Conservation (phyloP, 345 rosid genomes). For the Hibiscus trionum region DNA sequence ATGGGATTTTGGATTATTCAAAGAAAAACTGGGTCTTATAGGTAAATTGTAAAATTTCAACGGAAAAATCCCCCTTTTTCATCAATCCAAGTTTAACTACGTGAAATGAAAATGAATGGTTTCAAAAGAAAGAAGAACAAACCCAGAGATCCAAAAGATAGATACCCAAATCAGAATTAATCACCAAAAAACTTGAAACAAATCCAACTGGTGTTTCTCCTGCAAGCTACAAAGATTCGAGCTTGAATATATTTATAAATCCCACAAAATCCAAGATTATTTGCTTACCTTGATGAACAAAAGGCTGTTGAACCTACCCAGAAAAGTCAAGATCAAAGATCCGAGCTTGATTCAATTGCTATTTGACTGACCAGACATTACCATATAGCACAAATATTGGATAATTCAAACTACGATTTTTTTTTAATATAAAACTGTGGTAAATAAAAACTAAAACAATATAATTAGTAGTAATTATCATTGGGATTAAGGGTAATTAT, state of each 20-base stretch:
- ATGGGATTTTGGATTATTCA: background rate
- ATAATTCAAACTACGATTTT: background rate
- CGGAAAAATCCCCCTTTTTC: background rate
- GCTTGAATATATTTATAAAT: conserved; percentile 4
- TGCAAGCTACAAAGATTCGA: conserved; percentile 8
- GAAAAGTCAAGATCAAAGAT: background rate
- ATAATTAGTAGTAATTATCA: background rate
- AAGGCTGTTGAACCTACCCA: background rate
- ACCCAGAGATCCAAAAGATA: conserved; percentile 4
- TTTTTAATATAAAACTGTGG: background rate
- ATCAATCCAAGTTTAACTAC: background rate
- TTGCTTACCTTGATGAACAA: background rate
- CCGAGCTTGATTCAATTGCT: background rate
- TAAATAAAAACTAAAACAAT: background rate
- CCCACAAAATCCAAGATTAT: background rate
- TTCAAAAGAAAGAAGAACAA: background rate
- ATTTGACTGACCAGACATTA: background rate
- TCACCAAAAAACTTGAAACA: conserved; percentile 8
- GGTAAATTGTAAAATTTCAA: background rate
- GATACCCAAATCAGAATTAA: conserved; percentile 9
- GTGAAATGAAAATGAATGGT: background rate
- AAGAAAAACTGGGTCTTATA: background rate
- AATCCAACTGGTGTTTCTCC: background rate
- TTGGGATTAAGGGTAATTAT: no score
- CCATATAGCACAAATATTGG: background rate